Evolutionary conservation across 1,139 yeast species (phyloP).

Genomic region (Magnusiomyces magnusii): DNA sequence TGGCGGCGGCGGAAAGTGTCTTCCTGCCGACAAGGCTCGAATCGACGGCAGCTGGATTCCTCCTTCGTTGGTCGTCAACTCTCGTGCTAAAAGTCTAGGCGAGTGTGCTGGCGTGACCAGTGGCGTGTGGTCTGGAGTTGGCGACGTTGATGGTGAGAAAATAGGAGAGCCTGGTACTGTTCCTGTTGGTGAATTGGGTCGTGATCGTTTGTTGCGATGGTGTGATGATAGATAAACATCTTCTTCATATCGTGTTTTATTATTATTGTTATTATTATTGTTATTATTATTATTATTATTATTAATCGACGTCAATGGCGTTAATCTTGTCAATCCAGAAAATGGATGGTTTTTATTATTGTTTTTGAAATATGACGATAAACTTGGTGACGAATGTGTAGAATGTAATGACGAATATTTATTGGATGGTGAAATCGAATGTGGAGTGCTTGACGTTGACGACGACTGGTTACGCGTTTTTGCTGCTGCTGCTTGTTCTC

Average conservation of each 20-base stretch:
- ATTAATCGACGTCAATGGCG: too few species aligned
- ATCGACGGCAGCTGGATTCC: constrained; percentile 36
- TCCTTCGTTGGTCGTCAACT: constrained; percentile 20
- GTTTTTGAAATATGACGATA: constrained; percentile 47
- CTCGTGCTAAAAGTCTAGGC: constrained; percentile 41
- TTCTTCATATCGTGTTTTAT: constrained; percentile 28
- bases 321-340: too few species aligned
- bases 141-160: constrained; percentile 35
- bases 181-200: constrained; percentile 74
- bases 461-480: background rate
- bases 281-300: background rate
- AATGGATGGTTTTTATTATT: background rate
- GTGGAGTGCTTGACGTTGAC: constrained; percentile 10
- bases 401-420: constrained; percentile 37
- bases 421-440: constrained; percentile 18
- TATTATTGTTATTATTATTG: background rate
- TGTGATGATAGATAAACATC: constrained; percentile 38
- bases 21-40: constrained; percentile 32
- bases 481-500: constrained; percentile 28
- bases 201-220: constrained; percentile 52
- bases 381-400: constrained; percentile 57
- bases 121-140: constrained; percentile 43
- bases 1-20: constrained; percentile 31
- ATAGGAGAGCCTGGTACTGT: constrained; percentile 54
- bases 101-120: constrained; percentile 47